These are phyloP conservation scores for Stereocaulon alpinum DNA, from an alignment of 495 filamentous ascomycete species.

Conservation along the genomic window DNA sequence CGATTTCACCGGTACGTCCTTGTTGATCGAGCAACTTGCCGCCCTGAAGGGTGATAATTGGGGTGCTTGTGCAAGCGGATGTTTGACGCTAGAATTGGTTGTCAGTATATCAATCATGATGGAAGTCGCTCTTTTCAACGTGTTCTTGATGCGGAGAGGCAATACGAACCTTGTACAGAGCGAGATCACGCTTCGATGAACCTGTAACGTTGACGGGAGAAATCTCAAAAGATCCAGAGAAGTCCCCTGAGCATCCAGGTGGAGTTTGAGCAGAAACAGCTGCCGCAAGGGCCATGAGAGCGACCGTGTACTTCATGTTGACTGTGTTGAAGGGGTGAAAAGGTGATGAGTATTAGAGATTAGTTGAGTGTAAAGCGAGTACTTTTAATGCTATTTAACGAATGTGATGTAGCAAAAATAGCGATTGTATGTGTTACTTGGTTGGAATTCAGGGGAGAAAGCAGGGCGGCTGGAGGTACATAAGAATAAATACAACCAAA, in stretches of 20 bases:
- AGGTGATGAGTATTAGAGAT: slow-evolving; percentile 1
- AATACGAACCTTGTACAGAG: slow-evolving; percentile 1
- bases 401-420: slow-evolving; percentile 4
- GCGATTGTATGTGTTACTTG: not conserved
- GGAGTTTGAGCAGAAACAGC: slow-evolving; percentile 7
- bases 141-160: not conserved
- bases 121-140: not conserved
- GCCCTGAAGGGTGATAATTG: slow-evolving; percentile 37
- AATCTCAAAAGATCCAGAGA: slow-evolving; percentile 32
- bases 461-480: not conserved
- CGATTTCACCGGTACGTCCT: slow-evolving; percentile 60
- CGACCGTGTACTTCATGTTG: slow-evolving; percentile 12
- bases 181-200: slow-evolving; percentile 22
- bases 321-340: not conserved
- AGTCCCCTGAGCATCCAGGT: slow-evolving; percentile 26
- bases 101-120: not conserved
- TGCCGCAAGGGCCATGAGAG: slow-evolving; percentile 10
- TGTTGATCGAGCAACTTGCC: slow-evolving; percentile 49
- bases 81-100: slow-evolving; percentile 6
- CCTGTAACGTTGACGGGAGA: slow-evolving; percentile 18
- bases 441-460: not conserved
- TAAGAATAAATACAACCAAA: not conserved
- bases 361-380: not conserved
- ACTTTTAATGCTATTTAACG: slow-evolving; percentile 5
- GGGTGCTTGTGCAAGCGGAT: slow-evolving; percentile 3